Conservation (phyloP, 164 flowering plant genomes). For the Santalum album region DNA sequence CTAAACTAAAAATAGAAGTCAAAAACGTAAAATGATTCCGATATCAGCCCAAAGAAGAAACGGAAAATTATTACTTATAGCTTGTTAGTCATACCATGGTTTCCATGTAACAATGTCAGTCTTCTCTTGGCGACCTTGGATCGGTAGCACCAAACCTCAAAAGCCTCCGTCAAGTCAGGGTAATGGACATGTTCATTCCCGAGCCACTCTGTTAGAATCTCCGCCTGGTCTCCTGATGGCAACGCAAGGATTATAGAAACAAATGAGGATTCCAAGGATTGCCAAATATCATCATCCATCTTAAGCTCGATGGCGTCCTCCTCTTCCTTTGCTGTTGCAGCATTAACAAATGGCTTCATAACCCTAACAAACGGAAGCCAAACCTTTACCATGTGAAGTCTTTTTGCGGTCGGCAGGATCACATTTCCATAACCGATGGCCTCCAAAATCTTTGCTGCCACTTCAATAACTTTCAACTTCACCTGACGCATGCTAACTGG, state of each 20-base stretch:
- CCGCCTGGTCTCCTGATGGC: constrained; percentile 78
- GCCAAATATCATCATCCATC: constrained; percentile 69
- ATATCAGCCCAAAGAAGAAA: no score
- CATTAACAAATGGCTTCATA: constrained; percentile 48
- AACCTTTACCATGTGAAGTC: constrained; percentile 54
- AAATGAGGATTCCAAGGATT: constrained; percentile 64
- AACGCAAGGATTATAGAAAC: constrained; percentile 69
- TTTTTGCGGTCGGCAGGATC: constrained; percentile 51
- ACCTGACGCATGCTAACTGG: constrained; percentile 24
- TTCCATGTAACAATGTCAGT: constrained; percentile 25
- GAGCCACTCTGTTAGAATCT: constrained; percentile 81
- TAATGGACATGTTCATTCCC: constrained; percentile 40
- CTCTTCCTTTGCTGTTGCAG: constrained; percentile 15
- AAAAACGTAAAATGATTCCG: no score
- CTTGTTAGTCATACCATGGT: constrained; percentile 13
- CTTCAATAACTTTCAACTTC: constrained; percentile 52
- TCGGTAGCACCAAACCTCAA: constrained; percentile 92
- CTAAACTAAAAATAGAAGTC: no score
- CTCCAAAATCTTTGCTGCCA: constrained; percentile 67
- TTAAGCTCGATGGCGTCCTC: constrained; percentile 32
- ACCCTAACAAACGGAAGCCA: constrained; percentile 86
- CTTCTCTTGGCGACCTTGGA: constrained; percentile 82
- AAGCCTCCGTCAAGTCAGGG: constrained; percentile 93
- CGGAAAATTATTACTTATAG: no score
- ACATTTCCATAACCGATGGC: constrained; percentile 72